Evolutionary conservation across 2,329 filamentous ascomycete genomes (phyloP).

Genomic region (Diaporthe vaccinii): DNA sequence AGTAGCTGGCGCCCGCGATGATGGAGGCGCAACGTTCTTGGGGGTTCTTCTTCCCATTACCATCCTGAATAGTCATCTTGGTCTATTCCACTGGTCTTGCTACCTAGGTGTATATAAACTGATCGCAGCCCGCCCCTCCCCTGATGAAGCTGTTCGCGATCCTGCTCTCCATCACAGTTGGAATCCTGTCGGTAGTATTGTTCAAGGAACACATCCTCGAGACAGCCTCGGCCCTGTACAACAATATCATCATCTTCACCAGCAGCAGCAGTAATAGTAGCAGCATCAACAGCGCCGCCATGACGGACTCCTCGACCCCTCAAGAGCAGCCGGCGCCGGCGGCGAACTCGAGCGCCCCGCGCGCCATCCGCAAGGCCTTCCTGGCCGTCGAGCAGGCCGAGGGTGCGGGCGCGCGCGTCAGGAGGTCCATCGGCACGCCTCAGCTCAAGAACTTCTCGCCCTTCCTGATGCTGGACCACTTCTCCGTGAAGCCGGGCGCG

Average conservation of each 20-base stretch:
- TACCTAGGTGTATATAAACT: background rate
- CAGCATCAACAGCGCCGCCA: slow-evolving; percentile 35
- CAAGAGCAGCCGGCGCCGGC: slow-evolving; percentile 48
- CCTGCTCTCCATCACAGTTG: slow-evolving; percentile 54
- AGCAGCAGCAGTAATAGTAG: slow-evolving; percentile 37
- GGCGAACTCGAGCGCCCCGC: slow-evolving; percentile 74
- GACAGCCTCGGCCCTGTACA: slow-evolving; percentile 44
- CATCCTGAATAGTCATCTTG: slow-evolving; percentile 2
- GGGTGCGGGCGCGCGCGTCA: slow-evolving; percentile 87
- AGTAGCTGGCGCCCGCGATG: background rate
- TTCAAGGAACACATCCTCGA: slow-evolving; percentile 50
- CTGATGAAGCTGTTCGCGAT: slow-evolving; percentile 56
- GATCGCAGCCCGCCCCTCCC: slow-evolving; percentile 1
- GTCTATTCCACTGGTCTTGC: too few relatives aligned
- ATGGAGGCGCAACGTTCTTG: slow-evolving; percentile 4
- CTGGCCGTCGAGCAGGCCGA: slow-evolving; percentile 88
- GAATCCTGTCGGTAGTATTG: slow-evolving; percentile 52
- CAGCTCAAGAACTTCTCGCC: slow-evolving; percentile 88
- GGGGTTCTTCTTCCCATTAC: background rate
- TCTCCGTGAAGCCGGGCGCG: slow-evolving; percentile 81
- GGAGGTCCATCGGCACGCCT: slow-evolving; percentile 88
- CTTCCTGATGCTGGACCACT: slow-evolving; percentile 97
- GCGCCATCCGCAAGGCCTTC: slow-evolving; percentile 86
- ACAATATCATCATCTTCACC: background rate
- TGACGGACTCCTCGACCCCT: slow-evolving; percentile 33